Evolutionary conservation across 371 early-diverging fungal genomes (phyloP).

Genomic region (Mucor piriformis): DNA sequence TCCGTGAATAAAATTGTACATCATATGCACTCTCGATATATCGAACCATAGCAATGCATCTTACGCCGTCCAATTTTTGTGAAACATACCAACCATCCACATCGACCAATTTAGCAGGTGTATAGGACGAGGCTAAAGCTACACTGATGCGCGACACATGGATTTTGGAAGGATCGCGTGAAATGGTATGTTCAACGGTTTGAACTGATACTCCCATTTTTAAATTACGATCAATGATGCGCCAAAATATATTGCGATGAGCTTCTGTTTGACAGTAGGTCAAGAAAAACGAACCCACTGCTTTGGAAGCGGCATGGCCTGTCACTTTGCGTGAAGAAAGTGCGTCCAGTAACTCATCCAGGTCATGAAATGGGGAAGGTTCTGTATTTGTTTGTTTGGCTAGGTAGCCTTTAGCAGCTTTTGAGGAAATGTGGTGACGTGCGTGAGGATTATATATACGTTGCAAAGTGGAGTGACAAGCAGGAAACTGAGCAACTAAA

Average conservation of each 20-base stretch:
- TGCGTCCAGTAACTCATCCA: slow-evolving; percentile 37
- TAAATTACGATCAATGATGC: slow-evolving; percentile 57
- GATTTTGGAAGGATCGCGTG: neutral
- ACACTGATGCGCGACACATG: slow-evolving; percentile 24
- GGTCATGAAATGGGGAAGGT: neutral
- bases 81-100: slow-evolving; percentile 53
- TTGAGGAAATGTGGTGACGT: slow-evolving; percentile 40
- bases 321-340: slow-evolving; percentile 50
- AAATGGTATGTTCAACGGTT: slow-evolving; percentile 36
- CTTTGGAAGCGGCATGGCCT: slow-evolving; percentile 47
- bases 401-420: slow-evolving; percentile 23
- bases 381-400: slow-evolving; percentile 4
- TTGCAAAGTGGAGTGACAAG: slow-evolving; percentile 41
- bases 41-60: slow-evolving; percentile 52
- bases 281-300: slow-evolving; percentile 41
- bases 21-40: neutral
- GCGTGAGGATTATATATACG: slow-evolving; percentile 58
- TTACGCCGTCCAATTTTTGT: slow-evolving; percentile 63
- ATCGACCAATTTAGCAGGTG: neutral
- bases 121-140: slow-evolving; percentile 39
- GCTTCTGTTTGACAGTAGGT: slow-evolving; percentile 26
- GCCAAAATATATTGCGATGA: slow-evolving; percentile 46
- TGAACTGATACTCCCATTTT: slow-evolving; percentile 53
- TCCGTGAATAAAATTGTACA: slow-evolving; percentile 53
- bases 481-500: slow-evolving; percentile 30